Base-by-base conservation (phyloP, 2,329 filamentous ascomycete genomes). In the Verticillium zaregamsianum region DNA sequence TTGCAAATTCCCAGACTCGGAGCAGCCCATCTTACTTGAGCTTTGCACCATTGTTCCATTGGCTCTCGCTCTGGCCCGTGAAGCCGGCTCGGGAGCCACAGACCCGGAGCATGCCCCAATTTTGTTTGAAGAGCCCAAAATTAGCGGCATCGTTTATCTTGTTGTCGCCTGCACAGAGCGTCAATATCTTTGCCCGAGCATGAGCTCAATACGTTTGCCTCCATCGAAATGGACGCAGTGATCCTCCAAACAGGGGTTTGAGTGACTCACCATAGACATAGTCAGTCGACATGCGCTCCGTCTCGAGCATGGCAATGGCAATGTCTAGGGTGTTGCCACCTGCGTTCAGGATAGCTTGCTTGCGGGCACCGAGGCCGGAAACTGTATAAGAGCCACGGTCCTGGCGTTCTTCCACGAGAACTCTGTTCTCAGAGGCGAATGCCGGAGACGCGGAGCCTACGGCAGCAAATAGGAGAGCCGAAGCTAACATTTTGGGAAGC, bases 121-220 rank as follows among this genome's bases (percentile, higher is more conserved):
- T 72, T 61, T 72, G 71, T 67, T 72, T 72, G 68, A 72, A 71
- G 39, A 72, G 63, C 25, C 71, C 71, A 56, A 72, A 72, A 62
- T 72, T 73, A 58, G 71, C 67, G 5, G 66, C 61, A 17, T 72
- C 71, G 17, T 68, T 66, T 9, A 56, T 61, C 57, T 73, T 73
- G 49, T 70, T 70, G 40, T 72, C 70, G 14, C 70, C 70, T 68
- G 9, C n/a, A 15, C 14, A 60, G 68, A 69, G 32, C 17, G 17
- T 20, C 14, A 56, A 35, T 5, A 28, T 4, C 6, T 6, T 28
- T 28, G 28, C 28, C 28, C 28, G 5, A 28, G 3, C 28, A 28
- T 28, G 28, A 28, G 28, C 28, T 5, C 28, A 28, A 28, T 6
- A 28, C 5, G 28, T 28, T 5, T 5, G 5, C 28, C 28, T 5